A percentile compares a stretch with the other conserved stretches of the same genome.
Conservation (phyloP, 306 rosid species). For the Inga leiocalycina region DNA sequence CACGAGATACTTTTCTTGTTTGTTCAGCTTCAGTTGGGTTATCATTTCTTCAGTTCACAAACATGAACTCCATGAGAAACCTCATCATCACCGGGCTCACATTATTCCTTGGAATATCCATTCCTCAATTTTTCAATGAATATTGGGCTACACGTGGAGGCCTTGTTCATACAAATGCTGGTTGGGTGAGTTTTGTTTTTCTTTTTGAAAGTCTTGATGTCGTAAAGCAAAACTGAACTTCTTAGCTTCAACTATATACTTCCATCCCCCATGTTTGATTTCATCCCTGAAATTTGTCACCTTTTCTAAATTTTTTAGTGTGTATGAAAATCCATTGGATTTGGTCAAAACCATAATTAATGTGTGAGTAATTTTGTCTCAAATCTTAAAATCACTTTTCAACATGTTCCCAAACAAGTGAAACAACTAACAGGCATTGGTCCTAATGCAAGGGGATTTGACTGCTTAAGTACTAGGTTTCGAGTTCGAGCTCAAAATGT, state of each 20-base stretch:
- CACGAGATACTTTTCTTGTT: slow-evolving; percentile 26
- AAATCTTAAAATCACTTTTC: too few species aligned
- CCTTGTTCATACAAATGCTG: slow-evolving; percentile 82
- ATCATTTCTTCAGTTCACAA: slow-evolving; percentile 94
- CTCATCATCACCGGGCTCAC: slow-evolving; percentile 87
- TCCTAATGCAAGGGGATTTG: too few species aligned
- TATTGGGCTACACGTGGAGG: slow-evolving; percentile 71
- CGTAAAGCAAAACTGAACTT: background rate
- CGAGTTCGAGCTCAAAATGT: too few species aligned
- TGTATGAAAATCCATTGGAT: too few species aligned
- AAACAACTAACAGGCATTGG: too few species aligned
- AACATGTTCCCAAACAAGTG: too few species aligned
- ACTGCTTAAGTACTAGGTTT: too few species aligned
- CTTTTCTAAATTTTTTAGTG: background rate
- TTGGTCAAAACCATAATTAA: too few species aligned
- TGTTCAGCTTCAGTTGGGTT: slow-evolving; percentile 86
- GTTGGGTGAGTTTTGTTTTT: slow-evolving; percentile 67
- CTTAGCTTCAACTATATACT: background rate
- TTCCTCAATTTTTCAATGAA: slow-evolving; percentile 80
- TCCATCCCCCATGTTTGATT: background rate
- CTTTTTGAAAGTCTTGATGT: background rate
- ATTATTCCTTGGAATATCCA: slow-evolving; percentile 85
- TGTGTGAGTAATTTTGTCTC: too few species aligned
- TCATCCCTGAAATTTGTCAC: background rate
- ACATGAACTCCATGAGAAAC: slow-evolving; percentile 97